Percentiles rank a stretch among this genome's conserved stretches.
Evolutionary conservation across 805 yeast species (phyloP).

Genomic region (Cyberlindnera subsufficiens): DNA sequence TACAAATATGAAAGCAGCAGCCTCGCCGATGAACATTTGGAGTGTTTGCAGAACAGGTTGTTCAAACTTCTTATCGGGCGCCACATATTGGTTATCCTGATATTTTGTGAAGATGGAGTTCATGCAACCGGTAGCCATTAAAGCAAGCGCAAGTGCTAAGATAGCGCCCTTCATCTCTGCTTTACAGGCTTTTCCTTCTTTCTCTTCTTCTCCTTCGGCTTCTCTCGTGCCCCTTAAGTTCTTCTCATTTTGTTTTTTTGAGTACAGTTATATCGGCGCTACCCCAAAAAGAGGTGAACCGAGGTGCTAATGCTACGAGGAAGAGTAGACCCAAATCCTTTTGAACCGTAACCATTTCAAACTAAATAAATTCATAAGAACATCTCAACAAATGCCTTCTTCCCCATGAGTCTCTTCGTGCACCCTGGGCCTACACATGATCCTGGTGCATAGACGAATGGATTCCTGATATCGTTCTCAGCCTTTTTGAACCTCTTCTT

Average conservation of each 20-base stretch:
- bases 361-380: constrained; percentile 26
- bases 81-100: constrained; percentile 72
- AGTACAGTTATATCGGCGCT: too few species aligned
- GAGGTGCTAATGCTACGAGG: too few species aligned
- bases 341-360: too few species aligned
- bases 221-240: too few species aligned
- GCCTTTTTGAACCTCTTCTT: constrained; percentile 15
- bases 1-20: constrained; percentile 40
- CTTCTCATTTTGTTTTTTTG: too few species aligned
- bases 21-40: constrained; percentile 79
- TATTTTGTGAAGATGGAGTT: constrained; percentile 71
- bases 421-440: constrained; percentile 55
- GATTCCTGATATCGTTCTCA: constrained; percentile 24
- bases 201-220: too few species aligned
- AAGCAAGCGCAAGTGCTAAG: constrained; percentile 33
- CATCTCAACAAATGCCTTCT: constrained; percentile 50
- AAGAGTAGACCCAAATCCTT: too few species aligned
- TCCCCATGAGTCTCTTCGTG: constrained; percentile 34
- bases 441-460: constrained; percentile 47
- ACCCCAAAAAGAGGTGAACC: too few species aligned
- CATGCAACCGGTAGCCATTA: constrained; percentile 62
- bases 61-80: constrained; percentile 46
- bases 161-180: constrained; percentile 11
- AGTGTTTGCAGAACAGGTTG: constrained; percentile 77
- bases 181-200: not conserved